phyloP scores from a whole-genome alignment of 2,329 filamentous ascomycete species.

The Didymella sp. region DNA sequence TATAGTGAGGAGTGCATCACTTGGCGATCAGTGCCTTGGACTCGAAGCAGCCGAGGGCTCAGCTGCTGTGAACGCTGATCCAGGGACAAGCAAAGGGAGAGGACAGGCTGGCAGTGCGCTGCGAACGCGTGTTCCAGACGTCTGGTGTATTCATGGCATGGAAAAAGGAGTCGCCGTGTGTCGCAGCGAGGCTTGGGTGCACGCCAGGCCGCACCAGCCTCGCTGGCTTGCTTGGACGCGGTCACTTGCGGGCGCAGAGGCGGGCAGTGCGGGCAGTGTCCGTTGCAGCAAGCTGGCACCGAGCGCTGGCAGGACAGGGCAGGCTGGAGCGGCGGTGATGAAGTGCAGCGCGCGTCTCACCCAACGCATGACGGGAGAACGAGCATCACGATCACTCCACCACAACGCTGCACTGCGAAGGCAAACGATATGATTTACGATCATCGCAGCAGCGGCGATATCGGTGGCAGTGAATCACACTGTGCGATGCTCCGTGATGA shows the following conservation, averaged over 20 bases:
- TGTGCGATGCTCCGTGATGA: conserved; percentile 6
- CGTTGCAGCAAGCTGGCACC: conserved; percentile 15
- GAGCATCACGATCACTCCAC: not conserved
- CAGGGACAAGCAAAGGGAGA: conserved; percentile 15
- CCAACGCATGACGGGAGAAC: conserved; percentile 2
- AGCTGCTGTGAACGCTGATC: conserved; percentile 22
- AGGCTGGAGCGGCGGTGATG: conserved; percentile 11
- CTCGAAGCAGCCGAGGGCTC: conserved; percentile 16
- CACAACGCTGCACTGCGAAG: conserved; percentile 2
- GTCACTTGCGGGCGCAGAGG: conserved; percentile 31
- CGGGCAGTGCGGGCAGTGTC: conserved; percentile 31
- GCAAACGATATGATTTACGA: not conserved
- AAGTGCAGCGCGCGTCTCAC: conserved; percentile 26
- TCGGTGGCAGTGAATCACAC: conserved; percentile 6
- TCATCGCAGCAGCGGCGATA: conserved; percentile 1
- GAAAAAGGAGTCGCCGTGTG: conserved; percentile 36
- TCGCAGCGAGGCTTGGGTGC: conserved; percentile 27
- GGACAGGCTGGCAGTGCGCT: conserved; percentile 23
- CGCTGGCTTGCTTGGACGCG: conserved; percentile 19
- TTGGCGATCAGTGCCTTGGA: conserved; percentile 23
- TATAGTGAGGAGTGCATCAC: conserved; percentile 25
- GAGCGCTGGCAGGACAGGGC: not conserved
- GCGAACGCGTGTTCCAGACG: conserved; percentile 23
- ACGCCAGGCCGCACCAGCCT: conserved; percentile 21
- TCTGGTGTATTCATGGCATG: conserved; percentile 18